Percentiles rank a stretch among this genome's conserved stretches.
Conservation (phyloP, 2,329 filamentous ascomycete genomes). For the Hypoxylon sp. region DNA sequence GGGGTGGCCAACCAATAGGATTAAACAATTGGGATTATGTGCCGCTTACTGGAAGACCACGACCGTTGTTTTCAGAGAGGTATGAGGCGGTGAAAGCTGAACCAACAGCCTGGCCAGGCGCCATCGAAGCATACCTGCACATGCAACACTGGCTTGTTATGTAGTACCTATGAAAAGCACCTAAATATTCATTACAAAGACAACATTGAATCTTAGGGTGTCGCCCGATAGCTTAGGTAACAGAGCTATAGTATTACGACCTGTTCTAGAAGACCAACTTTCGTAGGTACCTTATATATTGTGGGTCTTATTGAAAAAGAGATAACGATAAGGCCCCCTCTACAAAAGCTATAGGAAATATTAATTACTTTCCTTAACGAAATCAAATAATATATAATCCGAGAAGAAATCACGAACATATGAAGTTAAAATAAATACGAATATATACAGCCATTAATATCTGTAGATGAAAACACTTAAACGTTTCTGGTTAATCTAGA, state of each 20-base stretch:
- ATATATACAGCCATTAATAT: not conserved
- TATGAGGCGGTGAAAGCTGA: constrained; percentile 37
- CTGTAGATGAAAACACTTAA: not conserved
- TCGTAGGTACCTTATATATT: constrained; percentile 14
- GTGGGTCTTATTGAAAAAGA: constrained; percentile 5
- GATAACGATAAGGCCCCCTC: constrained; percentile 22
- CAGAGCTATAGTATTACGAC: constrained; percentile 3
- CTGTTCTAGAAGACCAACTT: constrained; percentile 13
- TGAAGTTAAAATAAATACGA: not conserved
- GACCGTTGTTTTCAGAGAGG: constrained; percentile 23
- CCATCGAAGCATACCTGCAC: constrained; percentile 7
- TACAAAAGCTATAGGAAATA: not conserved
- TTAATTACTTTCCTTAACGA: not conserved
- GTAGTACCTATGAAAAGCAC: constrained; percentile 17
- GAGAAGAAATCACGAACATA: not conserved
- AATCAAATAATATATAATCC: not conserved
- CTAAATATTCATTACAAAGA: constrained; percentile 8
- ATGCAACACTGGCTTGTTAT: not conserved
- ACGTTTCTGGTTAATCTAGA: not conserved
- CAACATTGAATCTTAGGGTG: constrained; percentile 9
- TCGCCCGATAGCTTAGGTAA: constrained; percentile 16
- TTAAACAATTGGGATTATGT: constrained; percentile 35
- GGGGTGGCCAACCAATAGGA: constrained; percentile 34
- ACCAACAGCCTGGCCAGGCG: constrained; percentile 9
- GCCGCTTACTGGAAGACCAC: constrained; percentile 16